These are phyloP conservation scores for Hanseniaspora gamundiae DNA, from an alignment of 1,139 yeast species.

Conservation along the genomic window DNA sequence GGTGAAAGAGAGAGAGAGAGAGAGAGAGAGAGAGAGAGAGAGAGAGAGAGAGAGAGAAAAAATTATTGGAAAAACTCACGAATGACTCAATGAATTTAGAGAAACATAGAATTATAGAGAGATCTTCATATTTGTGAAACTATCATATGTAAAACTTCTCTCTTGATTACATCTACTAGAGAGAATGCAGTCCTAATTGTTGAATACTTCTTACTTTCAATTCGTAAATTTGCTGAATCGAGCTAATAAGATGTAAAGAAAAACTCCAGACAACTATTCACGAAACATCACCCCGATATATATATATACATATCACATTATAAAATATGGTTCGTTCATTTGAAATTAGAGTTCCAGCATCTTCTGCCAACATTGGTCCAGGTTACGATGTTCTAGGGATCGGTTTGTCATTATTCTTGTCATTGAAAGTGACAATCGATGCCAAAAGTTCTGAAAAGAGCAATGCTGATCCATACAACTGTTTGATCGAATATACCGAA, in stretches of 20 bases:
- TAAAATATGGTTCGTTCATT: conserved; percentile 31
- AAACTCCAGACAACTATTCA: too few species aligned
- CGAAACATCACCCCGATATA: background rate
- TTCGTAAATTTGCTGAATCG: background rate
- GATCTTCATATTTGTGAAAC: too few species aligned
- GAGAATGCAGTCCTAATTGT: background rate
- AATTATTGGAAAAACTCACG: too few species aligned
- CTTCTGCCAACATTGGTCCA: conserved; percentile 96
- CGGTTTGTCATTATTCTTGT: conserved; percentile 65
- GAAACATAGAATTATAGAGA: too few species aligned
- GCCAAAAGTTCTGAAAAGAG: conserved; percentile 34
- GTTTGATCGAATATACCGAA: conserved; percentile 57
- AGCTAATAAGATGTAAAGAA: too few species aligned
- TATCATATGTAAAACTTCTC: too few species aligned
- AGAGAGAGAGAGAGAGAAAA: too few species aligned
- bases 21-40: too few species aligned
- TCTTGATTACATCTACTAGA: too few species aligned
- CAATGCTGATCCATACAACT: conserved; percentile 53
- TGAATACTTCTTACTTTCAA: background rate
- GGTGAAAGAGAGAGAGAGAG: too few species aligned
- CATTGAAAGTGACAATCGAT: conserved; percentile 56
- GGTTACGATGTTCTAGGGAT: conserved; percentile 95
- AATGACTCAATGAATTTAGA: too few species aligned
- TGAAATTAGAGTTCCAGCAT: conserved; percentile 76
- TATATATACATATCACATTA: background rate